Base-by-base conservation (phyloP, 140 eudicot species). In the Senecio squalidus region DNA sequence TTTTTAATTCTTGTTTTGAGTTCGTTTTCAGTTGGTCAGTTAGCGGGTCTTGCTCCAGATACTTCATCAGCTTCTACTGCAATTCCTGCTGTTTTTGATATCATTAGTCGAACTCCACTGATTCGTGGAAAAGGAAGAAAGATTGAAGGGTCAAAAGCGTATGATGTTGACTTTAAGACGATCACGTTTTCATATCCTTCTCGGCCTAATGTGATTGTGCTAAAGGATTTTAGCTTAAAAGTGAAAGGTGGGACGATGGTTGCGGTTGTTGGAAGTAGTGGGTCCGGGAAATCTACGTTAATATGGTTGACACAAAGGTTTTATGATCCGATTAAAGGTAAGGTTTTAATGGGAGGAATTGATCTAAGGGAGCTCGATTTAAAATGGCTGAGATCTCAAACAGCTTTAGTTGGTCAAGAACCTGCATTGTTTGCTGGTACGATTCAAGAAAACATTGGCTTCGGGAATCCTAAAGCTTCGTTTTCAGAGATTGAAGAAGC, bases 41-140 rank as follows among this genome's bases (percentile, higher is more conserved):
- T 84, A 6, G 94, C 94, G 13, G 94, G 96, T 13, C 87, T 88
- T 15, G 96, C 96, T 16, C 96, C 96, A 0, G 94, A 88, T 43
- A 88, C 94, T 36, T 81, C 90, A 30, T 63, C 58, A 57, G 96
- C 94, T 18, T 50, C 81, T 3, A 71, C 77, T 2, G 72, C 90
- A 4, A 81, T 88, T 52, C 94, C 90, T 22, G 80, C 81, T 0
- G 84, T 84, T 62, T 63, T 82, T 1, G 71, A 48, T 21, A 60
- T 84, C 25, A 49, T 81, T 28, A 67, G 67, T 40, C 90, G 96
- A 4, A 68, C 26, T 62, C 89, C 86, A 53, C 55, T 62, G 62
- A 88, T 88, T 70, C 62, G 70, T 5, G 80, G 75, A 59, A 76
- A 67, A 64, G 77, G 68, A 20, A 79, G 51, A 65, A 88, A 76